A percentile compares a stretch with the other conserved stretches of the same genome.
Evolutionary conservation across 495 filamentous ascomycete species (phyloP).

Genomic region (Penicillium waksmanii): DNA sequence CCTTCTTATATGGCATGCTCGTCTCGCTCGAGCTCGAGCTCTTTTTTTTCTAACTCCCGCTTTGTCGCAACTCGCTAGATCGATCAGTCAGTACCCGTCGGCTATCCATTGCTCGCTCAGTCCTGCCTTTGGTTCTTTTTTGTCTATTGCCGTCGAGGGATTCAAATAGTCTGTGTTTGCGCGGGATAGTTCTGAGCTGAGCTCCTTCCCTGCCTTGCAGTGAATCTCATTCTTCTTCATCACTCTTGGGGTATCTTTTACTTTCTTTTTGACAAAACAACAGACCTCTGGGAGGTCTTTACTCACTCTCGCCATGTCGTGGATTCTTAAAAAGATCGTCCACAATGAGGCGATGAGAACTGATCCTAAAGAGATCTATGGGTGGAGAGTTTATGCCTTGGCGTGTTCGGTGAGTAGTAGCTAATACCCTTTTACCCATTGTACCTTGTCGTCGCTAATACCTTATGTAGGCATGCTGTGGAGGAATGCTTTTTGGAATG

Average conservation of each 20-base stretch:
- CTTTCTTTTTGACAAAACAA: conserved; percentile 13
- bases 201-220: not conserved
- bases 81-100: not conserved
- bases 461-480: conserved; percentile 65
- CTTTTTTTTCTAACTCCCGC: not conserved
- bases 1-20: not conserved
- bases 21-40: not conserved
- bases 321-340: conserved; percentile 65
- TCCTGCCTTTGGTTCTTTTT: not conserved
- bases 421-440: not conserved
- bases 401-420: conserved; percentile 63
- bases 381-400: conserved; percentile 72
- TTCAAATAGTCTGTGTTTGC: not conserved
- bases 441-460: conserved; percentile 6
- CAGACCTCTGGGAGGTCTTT: no score
- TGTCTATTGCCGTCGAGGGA: not conserved
- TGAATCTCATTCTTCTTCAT: not conserved
- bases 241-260: not conserved
- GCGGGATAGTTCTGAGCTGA: no score
- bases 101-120: not conserved
- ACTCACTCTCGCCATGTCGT: conserved; percentile 29
- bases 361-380: conserved; percentile 77
- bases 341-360: conserved; percentile 79
- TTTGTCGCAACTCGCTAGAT: not conserved
- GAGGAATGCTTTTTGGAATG: conserved; percentile 73